Conservation (phyloP, 169 alveolate genomes). For the Eimeria acervulina region DNA sequence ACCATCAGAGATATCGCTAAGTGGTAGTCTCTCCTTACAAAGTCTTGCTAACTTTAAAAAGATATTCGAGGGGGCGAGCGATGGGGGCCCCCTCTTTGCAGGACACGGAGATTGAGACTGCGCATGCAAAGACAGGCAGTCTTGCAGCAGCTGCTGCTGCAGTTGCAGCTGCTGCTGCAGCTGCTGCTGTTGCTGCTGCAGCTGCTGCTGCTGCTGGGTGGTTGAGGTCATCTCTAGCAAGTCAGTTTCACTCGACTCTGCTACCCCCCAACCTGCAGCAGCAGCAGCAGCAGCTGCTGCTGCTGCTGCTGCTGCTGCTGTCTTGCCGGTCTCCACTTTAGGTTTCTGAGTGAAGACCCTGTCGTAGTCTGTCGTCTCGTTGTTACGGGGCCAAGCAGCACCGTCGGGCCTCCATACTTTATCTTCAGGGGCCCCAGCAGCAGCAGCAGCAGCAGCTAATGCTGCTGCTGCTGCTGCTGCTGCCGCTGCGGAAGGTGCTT, state of each 20-base stretch:
- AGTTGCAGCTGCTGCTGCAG: neutral
- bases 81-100: constrained; percentile 35
- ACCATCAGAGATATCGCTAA: neutral
- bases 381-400: neutral
- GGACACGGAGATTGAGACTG: neutral
- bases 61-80: neutral
- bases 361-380: neutral
- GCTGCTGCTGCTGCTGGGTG: constrained; percentile 51
- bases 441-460: neutral
- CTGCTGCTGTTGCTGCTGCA: constrained; percentile 24
- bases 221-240: constrained; percentile 14
- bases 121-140: neutral
- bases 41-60: neutral
- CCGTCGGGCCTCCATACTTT: constrained; percentile 8
- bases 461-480: constrained; percentile 46
- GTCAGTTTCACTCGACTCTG: neutral
- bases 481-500: neutral
- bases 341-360: neutral
- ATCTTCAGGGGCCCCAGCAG: neutral
- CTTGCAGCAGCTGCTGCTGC: constrained; percentile 51
- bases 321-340: neutral
- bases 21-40: neutral
- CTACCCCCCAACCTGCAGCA: constrained; percentile 1
- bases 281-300: constrained; percentile 21
- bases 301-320: constrained; percentile 20